A percentile compares a stretch with the other conserved stretches of the same genome.
Evolutionary conservation across 768 basidiomycete species (phyloP).

Genomic region (Butyriboletus loyo): DNA sequence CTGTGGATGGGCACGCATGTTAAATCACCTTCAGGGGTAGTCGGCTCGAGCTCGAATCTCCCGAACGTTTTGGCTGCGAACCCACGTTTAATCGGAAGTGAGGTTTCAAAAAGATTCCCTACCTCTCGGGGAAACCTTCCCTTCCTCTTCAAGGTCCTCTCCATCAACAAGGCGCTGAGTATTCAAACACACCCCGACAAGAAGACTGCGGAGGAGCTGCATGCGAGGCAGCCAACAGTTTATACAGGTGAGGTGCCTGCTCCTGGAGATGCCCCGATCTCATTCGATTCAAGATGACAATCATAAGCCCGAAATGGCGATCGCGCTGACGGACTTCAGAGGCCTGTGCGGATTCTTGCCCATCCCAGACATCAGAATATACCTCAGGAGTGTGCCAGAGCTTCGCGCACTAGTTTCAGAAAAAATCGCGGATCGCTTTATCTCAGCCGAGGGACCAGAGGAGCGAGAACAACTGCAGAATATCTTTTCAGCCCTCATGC

Average conservation of each 20-base stretch:
- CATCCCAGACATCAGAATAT: constrained; percentile 61
- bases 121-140: constrained; percentile 69
- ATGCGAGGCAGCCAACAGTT: constrained; percentile 67
- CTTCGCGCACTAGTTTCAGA: constrained; percentile 67
- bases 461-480: constrained; percentile 57
- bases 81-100: constrained; percentile 65
- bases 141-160: constrained; percentile 90
- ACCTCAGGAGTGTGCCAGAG: constrained; percentile 72
- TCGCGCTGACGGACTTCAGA: constrained; percentile 86
- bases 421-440: constrained; percentile 51
- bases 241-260: constrained; percentile 73
- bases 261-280: not conserved
- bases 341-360: constrained; percentile 95
- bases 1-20: constrained; percentile 99
- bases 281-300: constrained; percentile 67
- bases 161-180: constrained; percentile 84
- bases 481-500: constrained; percentile 85
- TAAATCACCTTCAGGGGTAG: constrained; percentile 57
- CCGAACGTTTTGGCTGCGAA: constrained; percentile 61
- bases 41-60: constrained; percentile 47
- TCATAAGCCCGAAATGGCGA: constrained; percentile 99
- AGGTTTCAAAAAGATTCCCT: constrained; percentile 53
- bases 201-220: constrained; percentile 66
- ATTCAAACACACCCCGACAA: constrained; percentile 95
- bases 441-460: constrained; percentile 33